These are phyloP conservation scores for Xylaria venustula DNA, from an alignment of 495 filamentous ascomycete species.

Conservation along the genomic window DNA sequence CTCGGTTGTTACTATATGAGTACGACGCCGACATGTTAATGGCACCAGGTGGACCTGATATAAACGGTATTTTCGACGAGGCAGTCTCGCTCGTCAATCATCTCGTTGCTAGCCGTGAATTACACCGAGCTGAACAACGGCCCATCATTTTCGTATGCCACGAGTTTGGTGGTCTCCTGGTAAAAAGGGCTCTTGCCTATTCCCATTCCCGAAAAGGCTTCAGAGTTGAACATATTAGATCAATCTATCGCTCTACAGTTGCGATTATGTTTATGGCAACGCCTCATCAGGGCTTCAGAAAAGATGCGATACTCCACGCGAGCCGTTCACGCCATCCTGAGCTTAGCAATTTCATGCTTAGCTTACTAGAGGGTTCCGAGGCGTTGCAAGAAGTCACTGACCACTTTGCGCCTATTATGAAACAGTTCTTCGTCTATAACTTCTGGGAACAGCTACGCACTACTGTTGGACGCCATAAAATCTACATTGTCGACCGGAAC, in stretches of 20 bases:
- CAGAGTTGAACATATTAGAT: constrained; percentile 9
- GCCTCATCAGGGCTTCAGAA: not conserved
- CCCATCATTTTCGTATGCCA: constrained; percentile 8
- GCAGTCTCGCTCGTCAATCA: constrained; percentile 3
- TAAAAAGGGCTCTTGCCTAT: constrained; percentile 2
- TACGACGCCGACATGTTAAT: constrained; percentile 2
- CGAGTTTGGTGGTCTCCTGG: not conserved
- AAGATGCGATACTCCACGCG: not conserved
- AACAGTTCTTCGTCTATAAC: constrained; percentile 6
- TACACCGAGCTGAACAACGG: not conserved
- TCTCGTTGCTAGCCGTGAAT: not conserved
- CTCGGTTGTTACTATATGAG: constrained; percentile 4
- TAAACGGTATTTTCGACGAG: not conserved
- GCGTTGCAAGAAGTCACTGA: constrained; percentile 4
- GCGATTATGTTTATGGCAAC: constrained; percentile 4
- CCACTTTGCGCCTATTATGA: constrained; percentile 4
- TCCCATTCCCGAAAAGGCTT: not conserved
- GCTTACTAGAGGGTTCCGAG: constrained; percentile 2
- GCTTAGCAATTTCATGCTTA: constrained; percentile 1
- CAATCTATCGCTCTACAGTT: not conserved
- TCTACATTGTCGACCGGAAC: not conserved
- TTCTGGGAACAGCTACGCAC: constrained; percentile 2
- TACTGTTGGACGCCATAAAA: not conserved
- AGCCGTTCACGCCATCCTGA: not conserved
- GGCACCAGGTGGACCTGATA: not conserved